These are phyloP conservation scores for Gloeopeniophorella convolvens DNA, from an alignment of 768 basidiomycete species.

Conservation along the genomic window DNA sequence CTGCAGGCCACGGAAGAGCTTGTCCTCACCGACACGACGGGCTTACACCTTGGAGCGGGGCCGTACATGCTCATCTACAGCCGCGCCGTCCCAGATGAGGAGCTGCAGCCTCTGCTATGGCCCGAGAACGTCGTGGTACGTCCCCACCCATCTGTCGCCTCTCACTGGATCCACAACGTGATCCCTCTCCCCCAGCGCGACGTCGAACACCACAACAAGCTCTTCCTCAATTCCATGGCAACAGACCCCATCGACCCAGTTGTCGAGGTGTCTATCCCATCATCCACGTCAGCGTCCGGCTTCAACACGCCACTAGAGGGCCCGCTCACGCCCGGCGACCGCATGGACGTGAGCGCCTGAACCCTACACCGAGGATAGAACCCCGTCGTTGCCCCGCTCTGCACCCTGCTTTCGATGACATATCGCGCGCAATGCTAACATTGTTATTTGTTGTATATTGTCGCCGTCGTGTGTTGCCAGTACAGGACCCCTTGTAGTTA, in stretches of 20 bases:
- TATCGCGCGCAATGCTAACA: not conserved
- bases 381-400: no score
- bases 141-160: not conserved
- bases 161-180: not conserved
- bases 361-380: not conserved
- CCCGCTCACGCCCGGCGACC: constrained; percentile 15
- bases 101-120: constrained; percentile 25
- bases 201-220: constrained; percentile 33
- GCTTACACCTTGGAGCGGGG: constrained; percentile 69
- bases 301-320: constrained; percentile 15
- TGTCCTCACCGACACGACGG: constrained; percentile 61
- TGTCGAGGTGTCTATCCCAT: constrained; percentile 10
- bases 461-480: no score
- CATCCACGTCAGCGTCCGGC: constrained; percentile 16
- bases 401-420: no score
- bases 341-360: constrained; percentile 18
- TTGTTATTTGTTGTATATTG: constrained; percentile 14
- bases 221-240: constrained; percentile 30
- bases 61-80: constrained; percentile 76
- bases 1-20: constrained; percentile 61
- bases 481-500: not conserved
- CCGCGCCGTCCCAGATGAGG: constrained; percentile 27
- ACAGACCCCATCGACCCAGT: not conserved
- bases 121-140: constrained; percentile 28
- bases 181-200: constrained; percentile 23